These are phyloP conservation scores for Sphenostylis stenocarpa DNA, from an alignment of 306 rosid species.

Conservation along the genomic window DNA sequence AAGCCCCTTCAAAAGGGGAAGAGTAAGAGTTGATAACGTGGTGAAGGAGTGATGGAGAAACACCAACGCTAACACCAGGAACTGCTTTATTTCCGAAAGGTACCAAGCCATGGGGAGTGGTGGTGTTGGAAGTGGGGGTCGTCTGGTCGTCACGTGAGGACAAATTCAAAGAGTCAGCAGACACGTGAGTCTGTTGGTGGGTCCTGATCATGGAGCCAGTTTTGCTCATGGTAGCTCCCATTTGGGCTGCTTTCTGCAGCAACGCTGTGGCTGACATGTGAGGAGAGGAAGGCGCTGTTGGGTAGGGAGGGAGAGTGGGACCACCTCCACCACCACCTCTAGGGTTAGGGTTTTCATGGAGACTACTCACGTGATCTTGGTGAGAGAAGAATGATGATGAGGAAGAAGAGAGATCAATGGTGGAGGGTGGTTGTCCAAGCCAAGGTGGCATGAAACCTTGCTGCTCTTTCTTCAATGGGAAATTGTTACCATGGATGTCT, in stretches of 20 bases:
- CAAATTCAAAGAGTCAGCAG: conserved; percentile 39
- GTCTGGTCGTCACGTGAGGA: conserved; percentile 49
- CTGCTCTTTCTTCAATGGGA: conserved; percentile 53
- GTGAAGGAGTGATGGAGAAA: conserved; percentile 44
- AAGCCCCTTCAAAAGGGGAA: conserved; percentile 16
- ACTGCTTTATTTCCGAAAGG: conserved; percentile 43
- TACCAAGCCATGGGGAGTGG: background rate
- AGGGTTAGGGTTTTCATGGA: conserved; percentile 75
- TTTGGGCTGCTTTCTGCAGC: conserved; percentile 94
- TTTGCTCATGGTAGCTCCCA: conserved; percentile 69
- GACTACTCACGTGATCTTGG: background rate
- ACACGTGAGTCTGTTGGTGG: conserved; percentile 64
- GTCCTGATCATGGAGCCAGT: conserved; percentile 39
- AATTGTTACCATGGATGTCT: conserved; percentile 4
- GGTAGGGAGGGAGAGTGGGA: conserved; percentile 54
- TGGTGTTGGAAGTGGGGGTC: background rate
- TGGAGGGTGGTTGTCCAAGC: conserved; percentile 37
- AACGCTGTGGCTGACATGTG: conserved; percentile 98
- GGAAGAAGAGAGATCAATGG: conserved; percentile 21
- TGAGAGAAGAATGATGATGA: conserved; percentile 32
- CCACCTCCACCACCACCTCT: conserved; percentile 42
- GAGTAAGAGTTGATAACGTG: conserved; percentile 53
- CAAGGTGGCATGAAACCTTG: conserved; percentile 62
- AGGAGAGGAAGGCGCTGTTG: conserved; percentile 38
- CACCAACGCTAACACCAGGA: background rate